phyloP scores from a whole-genome alignment of 2,329 filamentous ascomycete species.

The Arthrobotrys sphaeroides region DNA sequence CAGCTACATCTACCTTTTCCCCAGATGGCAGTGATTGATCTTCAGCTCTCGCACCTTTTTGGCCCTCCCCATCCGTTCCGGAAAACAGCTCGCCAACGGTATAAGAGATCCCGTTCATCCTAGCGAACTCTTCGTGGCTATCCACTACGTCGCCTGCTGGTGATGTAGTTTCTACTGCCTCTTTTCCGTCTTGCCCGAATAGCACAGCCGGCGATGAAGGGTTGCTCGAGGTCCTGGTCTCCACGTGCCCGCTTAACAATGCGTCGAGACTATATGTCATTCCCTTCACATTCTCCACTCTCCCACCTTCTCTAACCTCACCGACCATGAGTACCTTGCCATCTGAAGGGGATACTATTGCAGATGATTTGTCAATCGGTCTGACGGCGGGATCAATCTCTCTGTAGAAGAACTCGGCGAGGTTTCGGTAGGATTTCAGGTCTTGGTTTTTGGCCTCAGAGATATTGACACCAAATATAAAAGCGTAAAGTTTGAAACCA shows the following conservation, averaged over 20 bases:
- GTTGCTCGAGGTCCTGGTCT: slow-evolving; percentile 65
- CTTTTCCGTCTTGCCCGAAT: slow-evolving; percentile 58
- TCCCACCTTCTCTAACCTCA: slow-evolving; percentile 81
- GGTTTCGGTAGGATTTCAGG: slow-evolving; percentile 87
- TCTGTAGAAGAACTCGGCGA: slow-evolving; percentile 97
- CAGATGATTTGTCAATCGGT: slow-evolving; percentile 82
- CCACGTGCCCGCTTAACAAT: slow-evolving; percentile 71
- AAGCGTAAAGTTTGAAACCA: slow-evolving; percentile 91
- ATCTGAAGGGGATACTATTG: slow-evolving; percentile 87
- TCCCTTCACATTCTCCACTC: slow-evolving; percentile 98
- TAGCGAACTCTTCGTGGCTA: slow-evolving; percentile 90
- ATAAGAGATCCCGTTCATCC: slow-evolving; percentile 94
- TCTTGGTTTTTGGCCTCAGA: slow-evolving; percentile 88
- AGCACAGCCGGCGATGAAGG: slow-evolving; percentile 58
- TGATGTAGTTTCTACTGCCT: slow-evolving; percentile 57
- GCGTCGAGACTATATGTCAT: slow-evolving; percentile 98
- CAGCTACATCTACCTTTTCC: slow-evolving; percentile 36
- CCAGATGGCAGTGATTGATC: slow-evolving; percentile 32
- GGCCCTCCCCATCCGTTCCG: slow-evolving; percentile 64
- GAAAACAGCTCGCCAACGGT: slow-evolving; percentile 88
- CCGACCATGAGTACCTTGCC: slow-evolving; percentile 92
- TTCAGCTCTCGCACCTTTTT: slow-evolving; percentile 3
- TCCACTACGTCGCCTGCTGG: slow-evolving; percentile 73
- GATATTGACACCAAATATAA: slow-evolving; percentile 88
- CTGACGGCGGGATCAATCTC: slow-evolving; percentile 87